Base-by-base conservation (phyloP, 805 yeast genomes). In the Candida ortonii region DNA sequence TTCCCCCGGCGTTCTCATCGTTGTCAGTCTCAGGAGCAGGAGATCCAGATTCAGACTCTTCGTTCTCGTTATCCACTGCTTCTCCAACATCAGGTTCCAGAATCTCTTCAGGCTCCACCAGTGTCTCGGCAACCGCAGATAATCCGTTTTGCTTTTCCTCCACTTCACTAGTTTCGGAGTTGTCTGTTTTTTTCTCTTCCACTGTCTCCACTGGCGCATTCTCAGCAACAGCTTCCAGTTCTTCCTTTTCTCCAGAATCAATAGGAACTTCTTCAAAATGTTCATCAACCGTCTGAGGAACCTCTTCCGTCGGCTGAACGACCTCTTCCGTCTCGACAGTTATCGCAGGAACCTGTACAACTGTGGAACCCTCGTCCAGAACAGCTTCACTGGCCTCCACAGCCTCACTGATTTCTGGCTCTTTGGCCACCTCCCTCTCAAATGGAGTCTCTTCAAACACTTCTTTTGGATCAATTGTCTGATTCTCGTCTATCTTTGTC, bases 391-490 rank as follows among this genome's bases (percentile, higher is more conserved):
- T 18, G n/a, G 4, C 7, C 9, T 6, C 31, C 8, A 23, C 24
- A 18, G 12, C 21, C 13, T 7, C 26, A 9, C 17, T 11, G 12
- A 22, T 16, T n/a, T 22, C n/a, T 7, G 28, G 15, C 11, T 20
- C 16, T 10, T 29, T 19, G 21, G 22, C 5, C 6, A 20, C 24
- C 7, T 10, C 11, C 16, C 15, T 25, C 14, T 35, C 47, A 12
- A 22, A 28, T 24, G 39, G 43, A 14, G 32, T 39, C 25, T 39
- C 44, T 7, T 52, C 47, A 30, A 43, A 46, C 13, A 38, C 44
- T 18, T 39, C 51, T 25, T 28, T 35, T 2, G 44, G 39, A 26
- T 36, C 41, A 20, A 29, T 43, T 18, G 51, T 32, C 26, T n/a
- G n/a, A n/a, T n/a, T n/a, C 16, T 30, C 33, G 25, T 30, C 13